Evolutionary conservation across 2,329 filamentous ascomycete genomes (phyloP).

Genomic region (Penicillium carneum): DNA sequence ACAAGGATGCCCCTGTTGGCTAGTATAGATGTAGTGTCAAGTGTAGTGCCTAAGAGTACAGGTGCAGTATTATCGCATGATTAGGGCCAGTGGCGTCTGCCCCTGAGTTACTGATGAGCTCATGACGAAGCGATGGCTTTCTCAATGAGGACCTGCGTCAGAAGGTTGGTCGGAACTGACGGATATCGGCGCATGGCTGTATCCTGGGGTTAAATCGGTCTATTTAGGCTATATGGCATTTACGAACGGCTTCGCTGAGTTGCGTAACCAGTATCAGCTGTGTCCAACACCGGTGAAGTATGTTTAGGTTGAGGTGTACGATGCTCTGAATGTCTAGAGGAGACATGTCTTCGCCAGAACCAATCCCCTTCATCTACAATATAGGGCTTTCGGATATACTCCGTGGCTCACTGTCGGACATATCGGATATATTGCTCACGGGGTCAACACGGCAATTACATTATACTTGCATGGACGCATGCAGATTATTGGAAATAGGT

Average conservation of each 20-base stretch:
- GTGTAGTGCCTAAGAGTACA: not conserved
- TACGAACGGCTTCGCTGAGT: not conserved
- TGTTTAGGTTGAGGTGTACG: conserved; percentile 6
- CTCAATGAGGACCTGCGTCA: conserved; percentile 8
- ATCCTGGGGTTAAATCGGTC: not conserved
- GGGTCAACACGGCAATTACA: not conserved
- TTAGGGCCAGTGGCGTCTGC: conserved; percentile 1
- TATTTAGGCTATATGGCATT: not conserved
- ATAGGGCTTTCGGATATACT: not conserved
- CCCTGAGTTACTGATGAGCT: conserved; percentile 11
- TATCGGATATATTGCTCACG: not conserved
- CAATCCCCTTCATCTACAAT: not conserved
- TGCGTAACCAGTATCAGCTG: conserved; percentile 5
- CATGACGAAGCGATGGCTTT: not conserved
- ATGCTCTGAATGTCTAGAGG: not conserved
- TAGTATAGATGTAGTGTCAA: not conserved
- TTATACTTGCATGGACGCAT: not conserved
- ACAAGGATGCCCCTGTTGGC: not conserved
- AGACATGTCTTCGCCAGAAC: conserved; percentile 4
- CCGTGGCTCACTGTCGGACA: not conserved
- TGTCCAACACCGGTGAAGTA: conserved; percentile 1
- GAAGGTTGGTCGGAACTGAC: not conserved
- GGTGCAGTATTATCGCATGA: not conserved
- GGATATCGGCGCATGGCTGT: not conserved
- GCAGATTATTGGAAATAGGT: conserved; percentile 1